These are phyloP conservation scores for Penicillium sp. DNA, from an alignment of 2,329 filamentous ascomycete genomes.

Conservation along the genomic window DNA sequence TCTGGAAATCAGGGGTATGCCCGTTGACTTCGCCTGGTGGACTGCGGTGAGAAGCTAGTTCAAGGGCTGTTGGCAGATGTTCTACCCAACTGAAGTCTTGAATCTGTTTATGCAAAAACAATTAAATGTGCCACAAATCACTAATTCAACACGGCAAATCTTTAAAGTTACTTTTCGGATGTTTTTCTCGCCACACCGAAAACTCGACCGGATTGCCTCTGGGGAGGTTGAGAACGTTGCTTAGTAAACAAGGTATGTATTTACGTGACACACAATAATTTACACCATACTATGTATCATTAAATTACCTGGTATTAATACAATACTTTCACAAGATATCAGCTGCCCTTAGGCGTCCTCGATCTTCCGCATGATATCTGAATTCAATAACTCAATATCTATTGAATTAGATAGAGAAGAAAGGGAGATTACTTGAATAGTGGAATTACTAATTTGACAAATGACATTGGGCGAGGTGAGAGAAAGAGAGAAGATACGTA, in stretches of 20 bases:
- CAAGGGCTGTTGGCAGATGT: neutral
- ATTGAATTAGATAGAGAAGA: neutral
- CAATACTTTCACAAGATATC: too few species aligned
- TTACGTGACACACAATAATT: too few species aligned
- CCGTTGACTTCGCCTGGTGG: neutral
- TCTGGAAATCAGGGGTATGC: conserved; percentile 3
- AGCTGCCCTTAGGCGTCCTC: too few species aligned
- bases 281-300: too few species aligned
- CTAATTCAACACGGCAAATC: neutral
- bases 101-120: neutral
- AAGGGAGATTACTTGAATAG: too few species aligned
- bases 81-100: neutral
- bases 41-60: conserved; percentile 1
- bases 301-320: too few species aligned
- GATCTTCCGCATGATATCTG: too few species aligned
- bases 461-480: neutral
- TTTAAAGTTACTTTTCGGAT: neutral
- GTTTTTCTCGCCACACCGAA: conserved; percentile 21
- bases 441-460: too few species aligned
- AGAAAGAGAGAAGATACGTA: neutral
- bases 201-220: conserved; percentile 14
- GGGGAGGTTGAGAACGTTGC: neutral
- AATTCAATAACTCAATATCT: neutral
- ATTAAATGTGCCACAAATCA: neutral
- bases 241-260: too few species aligned